Evolutionary conservation across 331 rosid genomes (phyloP).

Genomic region (Prunus yedoensis): DNA sequence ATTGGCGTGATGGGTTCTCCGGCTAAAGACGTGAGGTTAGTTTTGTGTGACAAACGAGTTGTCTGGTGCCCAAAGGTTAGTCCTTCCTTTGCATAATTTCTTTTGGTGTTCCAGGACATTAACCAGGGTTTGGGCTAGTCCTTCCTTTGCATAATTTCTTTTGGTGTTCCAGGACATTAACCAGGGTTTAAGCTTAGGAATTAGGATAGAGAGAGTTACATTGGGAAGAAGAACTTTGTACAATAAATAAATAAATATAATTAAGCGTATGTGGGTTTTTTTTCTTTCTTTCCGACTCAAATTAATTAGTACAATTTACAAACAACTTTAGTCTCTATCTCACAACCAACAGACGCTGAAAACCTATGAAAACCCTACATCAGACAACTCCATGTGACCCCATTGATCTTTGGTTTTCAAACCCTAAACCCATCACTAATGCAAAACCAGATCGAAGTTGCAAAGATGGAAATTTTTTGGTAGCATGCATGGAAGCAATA

Average conservation of each 20-base stretch:
- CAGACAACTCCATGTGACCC: slow-evolving; percentile 77
- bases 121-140: too few species aligned
- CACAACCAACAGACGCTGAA: slow-evolving; percentile 31
- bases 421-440: slow-evolving; percentile 37
- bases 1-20: background rate
- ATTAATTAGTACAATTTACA: background rate
- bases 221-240: background rate
- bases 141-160: background rate
- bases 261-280: background rate
- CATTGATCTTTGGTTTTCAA: slow-evolving; percentile 49
- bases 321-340: slow-evolving; percentile 19
- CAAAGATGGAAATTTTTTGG: background rate
- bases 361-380: slow-evolving; percentile 25
- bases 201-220: too few species aligned
- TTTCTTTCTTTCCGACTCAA: slow-evolving; percentile 21
- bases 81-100: background rate
- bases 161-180: background rate
- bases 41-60: background rate
- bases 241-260: background rate
- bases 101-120: too few species aligned
- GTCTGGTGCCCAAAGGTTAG: background rate
- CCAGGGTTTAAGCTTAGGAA: too few species aligned
- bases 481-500: background rate
- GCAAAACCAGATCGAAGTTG: slow-evolving; percentile 3
- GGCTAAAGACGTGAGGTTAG: background rate